These are phyloP conservation scores for Oehlia diaphana DNA, from an alignment of 192 early-diverging fungal species.

Conservation along the genomic window DNA sequence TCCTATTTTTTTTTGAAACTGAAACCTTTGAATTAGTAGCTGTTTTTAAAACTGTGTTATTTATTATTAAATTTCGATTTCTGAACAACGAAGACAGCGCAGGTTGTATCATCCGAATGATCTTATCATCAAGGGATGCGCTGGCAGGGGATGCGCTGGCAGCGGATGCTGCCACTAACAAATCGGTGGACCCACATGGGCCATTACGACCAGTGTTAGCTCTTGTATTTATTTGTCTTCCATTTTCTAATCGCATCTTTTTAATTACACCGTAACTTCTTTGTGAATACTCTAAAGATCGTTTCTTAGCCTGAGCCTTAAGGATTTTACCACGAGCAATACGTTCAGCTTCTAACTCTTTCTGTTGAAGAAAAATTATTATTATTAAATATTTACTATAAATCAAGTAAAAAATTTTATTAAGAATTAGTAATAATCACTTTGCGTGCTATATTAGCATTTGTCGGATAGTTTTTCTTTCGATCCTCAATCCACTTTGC, in stretches of 20 bases:
- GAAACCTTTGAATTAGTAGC: background rate
- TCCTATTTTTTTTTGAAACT: too few relatives aligned
- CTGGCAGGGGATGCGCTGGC: background rate
- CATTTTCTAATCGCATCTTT: background rate
- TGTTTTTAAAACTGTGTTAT: background rate
- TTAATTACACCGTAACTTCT: too few relatives aligned
- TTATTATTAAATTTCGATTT: background rate
- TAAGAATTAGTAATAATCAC: constrained; percentile 32
- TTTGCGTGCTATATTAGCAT: constrained; percentile 66
- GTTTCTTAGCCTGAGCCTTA: background rate
- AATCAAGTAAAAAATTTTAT: background rate
- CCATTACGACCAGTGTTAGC: background rate
- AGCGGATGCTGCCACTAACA: background rate
- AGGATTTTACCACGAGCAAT: constrained; percentile 10
- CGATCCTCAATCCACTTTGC: constrained; percentile 82
- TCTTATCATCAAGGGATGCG: background rate
- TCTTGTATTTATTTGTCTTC: too few relatives aligned
- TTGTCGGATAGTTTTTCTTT: constrained; percentile 76
- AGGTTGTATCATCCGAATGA: background rate
- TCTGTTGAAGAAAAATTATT: background rate
- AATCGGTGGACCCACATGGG: background rate
- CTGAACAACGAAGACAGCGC: too few relatives aligned
- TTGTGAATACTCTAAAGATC: background rate
- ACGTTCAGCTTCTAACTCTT: background rate
- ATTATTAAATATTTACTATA: background rate